A percentile compares a stretch with the other conserved stretches of the same genome.
phyloP scores from a whole-genome alignment of 306 rosid genomes.

The Hylodesmum podocarpum region DNA sequence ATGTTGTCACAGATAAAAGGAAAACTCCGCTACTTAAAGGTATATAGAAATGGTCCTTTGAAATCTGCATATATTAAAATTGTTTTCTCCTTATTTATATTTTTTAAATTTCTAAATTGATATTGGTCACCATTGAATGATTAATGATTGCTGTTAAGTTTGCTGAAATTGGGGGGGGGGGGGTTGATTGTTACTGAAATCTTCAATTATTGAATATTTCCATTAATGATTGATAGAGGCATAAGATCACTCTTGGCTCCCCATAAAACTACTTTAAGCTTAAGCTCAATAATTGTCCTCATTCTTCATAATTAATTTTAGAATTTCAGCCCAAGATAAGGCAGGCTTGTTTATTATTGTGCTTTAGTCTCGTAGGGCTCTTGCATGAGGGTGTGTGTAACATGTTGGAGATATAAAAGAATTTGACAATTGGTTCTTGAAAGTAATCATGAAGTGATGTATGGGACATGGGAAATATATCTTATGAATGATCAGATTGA shows the following conservation, averaged over 20 bases:
- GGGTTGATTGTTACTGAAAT: not conserved
- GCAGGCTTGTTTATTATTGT: not conserved
- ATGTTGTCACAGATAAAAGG: conserved; percentile 73
- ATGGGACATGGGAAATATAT: not conserved
- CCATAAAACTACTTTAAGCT: not conserved
- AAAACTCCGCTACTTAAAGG: conserved; percentile 93
- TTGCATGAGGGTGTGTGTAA: not conserved
- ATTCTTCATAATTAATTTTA: not conserved
- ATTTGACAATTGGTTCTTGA: not conserved
- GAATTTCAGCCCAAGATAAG: not conserved
- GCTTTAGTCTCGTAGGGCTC: not conserved
- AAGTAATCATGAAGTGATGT: not conserved
- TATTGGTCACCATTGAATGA: not conserved
- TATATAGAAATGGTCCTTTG: conserved; percentile 27
- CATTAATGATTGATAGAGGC: not conserved
- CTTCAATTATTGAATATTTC: conserved; percentile 3
- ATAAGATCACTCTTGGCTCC: not conserved
- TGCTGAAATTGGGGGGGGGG: not conserved
- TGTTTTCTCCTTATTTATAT: conserved; percentile 13
- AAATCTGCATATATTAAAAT: not conserved
- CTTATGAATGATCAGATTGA: not conserved
- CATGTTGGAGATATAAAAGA: not conserved
- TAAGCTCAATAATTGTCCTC: too few relatives aligned
- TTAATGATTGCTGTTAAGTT: not conserved
- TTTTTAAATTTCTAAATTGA: not conserved